Evolutionary conservation across 345 rosid species (phyloP), one percentile per base, ranked within the genome.

Genomic region (Cardamine chenopodiifolia): DNA sequence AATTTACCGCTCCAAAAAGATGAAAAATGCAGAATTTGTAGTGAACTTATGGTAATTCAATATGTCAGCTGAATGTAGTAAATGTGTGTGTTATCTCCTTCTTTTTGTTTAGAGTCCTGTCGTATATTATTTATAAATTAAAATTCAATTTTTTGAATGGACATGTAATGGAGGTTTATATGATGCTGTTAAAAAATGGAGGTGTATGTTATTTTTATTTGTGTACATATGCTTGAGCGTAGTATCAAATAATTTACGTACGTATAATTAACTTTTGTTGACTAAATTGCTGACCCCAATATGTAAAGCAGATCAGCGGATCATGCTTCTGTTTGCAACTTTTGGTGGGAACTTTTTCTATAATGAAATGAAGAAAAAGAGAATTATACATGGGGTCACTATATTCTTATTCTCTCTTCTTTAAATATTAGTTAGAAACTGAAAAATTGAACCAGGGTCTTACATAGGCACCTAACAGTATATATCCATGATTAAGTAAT

Each of bases 331-430:
- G 59, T 25, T 59, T 23, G 56, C 59, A 48, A 48, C 37, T 60
- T 71, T 47, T 35, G 49, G 35, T 59, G 34, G 65, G 56, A 70
- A 57, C 66, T 59, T 59, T 44, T 49, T 48, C 48, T 70, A 31
- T 59, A 44, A 56, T 57, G 44, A 64, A 70, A 19, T 31, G 22
- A 69, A 18, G 31, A 70, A 55, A 17, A 12, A n/a, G 7, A 40
- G 8, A 55, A 23, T 17, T 54, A 55, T 28, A 55, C 18, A 18
- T 17, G 22, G 50, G 50, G 50, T 45, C 20, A 45, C 49, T 45
- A 17, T 8, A 49, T 20, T 49, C 6, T 49, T 49, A 14, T 49
- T 19, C 23, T 22, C 22, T 19, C 32, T 18, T 54, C 20, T 50
- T 19, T 45, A n/a, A 45, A 45, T 45, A 45, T 7, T 17, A 45